Conservation (phyloP, 2,329 filamentous ascomycete species). For the Trichoderma afroharzianum region DNA sequence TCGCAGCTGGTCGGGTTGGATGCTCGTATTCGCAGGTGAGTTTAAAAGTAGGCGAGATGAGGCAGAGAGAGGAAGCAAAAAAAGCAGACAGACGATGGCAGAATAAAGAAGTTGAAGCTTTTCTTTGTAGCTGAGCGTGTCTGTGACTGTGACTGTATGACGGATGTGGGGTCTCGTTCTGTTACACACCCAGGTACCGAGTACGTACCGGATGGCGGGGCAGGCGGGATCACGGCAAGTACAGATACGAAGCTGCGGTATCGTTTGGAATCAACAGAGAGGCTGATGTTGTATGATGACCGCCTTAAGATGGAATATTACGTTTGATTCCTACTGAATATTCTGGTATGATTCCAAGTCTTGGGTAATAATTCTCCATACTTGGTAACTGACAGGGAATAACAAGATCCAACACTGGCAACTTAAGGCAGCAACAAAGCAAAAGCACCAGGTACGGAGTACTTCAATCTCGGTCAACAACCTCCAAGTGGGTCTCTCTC, state of each 20-base stretch:
- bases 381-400: too few relatives aligned
- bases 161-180: conserved; percentile 1
- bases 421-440: not conserved
- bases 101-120: not conserved
- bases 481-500: not conserved
- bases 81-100: not conserved
- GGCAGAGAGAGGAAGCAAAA: not conserved
- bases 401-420: not conserved
- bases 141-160: not conserved
- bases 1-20: not conserved
- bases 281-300: too few relatives aligned
- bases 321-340: not conserved
- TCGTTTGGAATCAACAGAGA: not conserved
- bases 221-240: not conserved
- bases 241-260: not conserved
- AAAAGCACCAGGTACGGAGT: not conserved
- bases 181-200: not conserved
- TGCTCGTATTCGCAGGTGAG: not conserved
- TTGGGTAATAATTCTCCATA: too few relatives aligned
- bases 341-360: not conserved
- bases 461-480: not conserved
- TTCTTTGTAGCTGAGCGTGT: not conserved
- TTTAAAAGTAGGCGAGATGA: not conserved
- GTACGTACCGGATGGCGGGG: not conserved
- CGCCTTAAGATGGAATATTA: too few relatives aligned